phyloP scores from a whole-genome alignment of 108 stramenopile species.

The Cylindrotheca fusiformis region DNA sequence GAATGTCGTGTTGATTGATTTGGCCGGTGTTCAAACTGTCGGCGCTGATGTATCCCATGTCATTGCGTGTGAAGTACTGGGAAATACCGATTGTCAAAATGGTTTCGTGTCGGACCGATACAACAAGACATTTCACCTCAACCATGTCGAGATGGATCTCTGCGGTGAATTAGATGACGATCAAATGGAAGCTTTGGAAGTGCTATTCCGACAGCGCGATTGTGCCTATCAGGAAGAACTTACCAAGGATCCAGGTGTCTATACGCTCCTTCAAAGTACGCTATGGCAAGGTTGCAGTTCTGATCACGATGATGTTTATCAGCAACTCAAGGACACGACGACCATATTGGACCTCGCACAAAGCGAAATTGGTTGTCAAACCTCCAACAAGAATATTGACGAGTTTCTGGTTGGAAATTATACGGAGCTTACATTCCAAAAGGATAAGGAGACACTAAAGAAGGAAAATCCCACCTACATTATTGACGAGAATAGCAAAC shows the following conservation, averaged over 20 bases:
- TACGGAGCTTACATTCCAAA: neutral
- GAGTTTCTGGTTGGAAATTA: neutral
- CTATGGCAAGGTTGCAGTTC: constrained; percentile 6
- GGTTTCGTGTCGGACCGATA: constrained; percentile 4
- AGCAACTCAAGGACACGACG: neutral
- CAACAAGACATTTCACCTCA: neutral
- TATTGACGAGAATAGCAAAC: neutral
- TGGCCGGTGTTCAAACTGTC: constrained; percentile 1
- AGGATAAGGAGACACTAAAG: neutral
- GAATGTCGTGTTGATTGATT: constrained; percentile 22
- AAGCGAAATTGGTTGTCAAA: neutral
- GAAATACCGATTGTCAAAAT: neutral
- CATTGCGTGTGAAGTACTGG: constrained; percentile 20
- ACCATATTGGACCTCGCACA: neutral
- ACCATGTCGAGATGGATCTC: constrained; percentile 3
- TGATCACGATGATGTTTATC: neutral
- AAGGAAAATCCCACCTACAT: neutral
- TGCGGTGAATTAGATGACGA: neutral
- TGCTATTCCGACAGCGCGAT: constrained; percentile 13
- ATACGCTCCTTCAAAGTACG: constrained; percentile 1
- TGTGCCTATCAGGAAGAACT: constrained; percentile 21
- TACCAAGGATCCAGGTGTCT: constrained; percentile 1
- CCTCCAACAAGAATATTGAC: neutral
- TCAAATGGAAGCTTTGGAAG: constrained; percentile 15
- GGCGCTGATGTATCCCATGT: constrained; percentile 11